These are phyloP conservation scores for Xerocomellus dryophilus DNA, from an alignment of 768 basidiomycete genomes.

Conservation along the genomic window DNA sequence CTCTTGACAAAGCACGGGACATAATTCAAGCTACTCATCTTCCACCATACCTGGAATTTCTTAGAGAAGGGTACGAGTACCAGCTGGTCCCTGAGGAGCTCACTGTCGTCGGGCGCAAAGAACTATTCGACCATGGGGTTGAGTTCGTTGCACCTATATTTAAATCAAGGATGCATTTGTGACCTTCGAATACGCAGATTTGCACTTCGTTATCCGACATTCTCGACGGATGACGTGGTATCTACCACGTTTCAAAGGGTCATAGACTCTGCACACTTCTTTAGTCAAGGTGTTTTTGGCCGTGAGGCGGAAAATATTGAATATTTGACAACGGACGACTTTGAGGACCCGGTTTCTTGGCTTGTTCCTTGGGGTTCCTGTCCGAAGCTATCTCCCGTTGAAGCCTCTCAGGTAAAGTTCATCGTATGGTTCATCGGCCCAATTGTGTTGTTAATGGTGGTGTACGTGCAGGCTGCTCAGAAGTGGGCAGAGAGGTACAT, in stretches of 20 bases:
- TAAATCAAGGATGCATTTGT: neutral
- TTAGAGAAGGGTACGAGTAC: constrained; percentile 35
- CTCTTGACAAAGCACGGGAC: constrained; percentile 25
- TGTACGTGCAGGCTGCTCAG: constrained; percentile 4
- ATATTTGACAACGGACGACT: constrained; percentile 33
- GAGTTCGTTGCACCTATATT: constrained; percentile 25
- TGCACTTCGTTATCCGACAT: constrained; percentile 18
- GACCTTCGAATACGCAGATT: constrained; percentile 12
- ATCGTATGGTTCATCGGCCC: neutral
- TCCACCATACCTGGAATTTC: constrained; percentile 34
- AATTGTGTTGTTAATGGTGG: neutral
- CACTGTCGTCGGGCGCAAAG: constrained; percentile 34
- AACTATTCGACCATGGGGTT: constrained; percentile 41
- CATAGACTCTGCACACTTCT: constrained; percentile 41
- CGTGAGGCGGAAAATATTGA: constrained; percentile 21
- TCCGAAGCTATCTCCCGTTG: constrained; percentile 3
- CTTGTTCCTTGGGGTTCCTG: constrained; percentile 41
- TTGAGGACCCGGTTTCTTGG: constrained; percentile 37
- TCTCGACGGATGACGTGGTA: constrained; percentile 12
- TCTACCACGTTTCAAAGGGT: constrained; percentile 24
- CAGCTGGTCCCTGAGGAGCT: constrained; percentile 35
- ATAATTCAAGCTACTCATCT: constrained; percentile 29
- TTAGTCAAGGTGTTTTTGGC: constrained; percentile 39
- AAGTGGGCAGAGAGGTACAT: constrained; percentile 37
- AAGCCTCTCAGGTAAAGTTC: neutral